phyloP scores from a whole-genome alignment of 441 rosid genomes.

The Populus hybrid region DNA sequence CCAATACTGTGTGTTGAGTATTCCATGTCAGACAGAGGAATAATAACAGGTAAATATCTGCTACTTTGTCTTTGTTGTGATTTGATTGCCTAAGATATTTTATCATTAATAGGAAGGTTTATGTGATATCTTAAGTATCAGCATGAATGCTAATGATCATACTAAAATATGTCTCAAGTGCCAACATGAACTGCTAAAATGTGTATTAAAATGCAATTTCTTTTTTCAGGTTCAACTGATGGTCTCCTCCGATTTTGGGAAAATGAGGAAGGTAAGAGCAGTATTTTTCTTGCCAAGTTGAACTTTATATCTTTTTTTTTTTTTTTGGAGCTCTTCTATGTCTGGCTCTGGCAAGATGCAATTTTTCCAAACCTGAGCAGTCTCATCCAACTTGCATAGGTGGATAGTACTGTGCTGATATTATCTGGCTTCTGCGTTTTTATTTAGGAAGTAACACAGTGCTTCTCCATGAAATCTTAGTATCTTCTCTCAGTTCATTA shows the following conservation, averaged over 20 bases:
- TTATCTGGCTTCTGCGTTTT: background rate
- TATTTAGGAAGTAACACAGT: background rate
- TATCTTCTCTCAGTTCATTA: background rate
- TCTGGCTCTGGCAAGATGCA: background rate
- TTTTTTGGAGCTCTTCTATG: background rate
- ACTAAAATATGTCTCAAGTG: background rate
- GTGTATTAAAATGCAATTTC: conserved; percentile 12
- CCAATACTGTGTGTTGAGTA: conserved; percentile 83
- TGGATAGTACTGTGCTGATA: background rate
- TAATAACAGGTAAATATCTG: conserved; percentile 75
- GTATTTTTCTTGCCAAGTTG: background rate
- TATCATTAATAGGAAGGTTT: background rate
- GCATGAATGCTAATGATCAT: background rate
- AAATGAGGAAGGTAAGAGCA: conserved; percentile 73
- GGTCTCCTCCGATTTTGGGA: conserved; percentile 98
- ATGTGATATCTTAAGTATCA: background rate
- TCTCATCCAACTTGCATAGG: background rate
- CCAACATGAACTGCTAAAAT: conserved; percentile 8
- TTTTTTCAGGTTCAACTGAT: conserved; percentile 86
- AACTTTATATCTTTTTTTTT: background rate
- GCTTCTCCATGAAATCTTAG: background rate
- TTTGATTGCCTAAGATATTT: background rate
- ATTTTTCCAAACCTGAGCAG: conserved; percentile 11
- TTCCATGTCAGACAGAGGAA: conserved; percentile 77
- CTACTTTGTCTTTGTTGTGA: conserved; percentile 9